phyloP scores from a whole-genome alignment of 352 stramenopile species.

The Globisporangium nagaii region DNA sequence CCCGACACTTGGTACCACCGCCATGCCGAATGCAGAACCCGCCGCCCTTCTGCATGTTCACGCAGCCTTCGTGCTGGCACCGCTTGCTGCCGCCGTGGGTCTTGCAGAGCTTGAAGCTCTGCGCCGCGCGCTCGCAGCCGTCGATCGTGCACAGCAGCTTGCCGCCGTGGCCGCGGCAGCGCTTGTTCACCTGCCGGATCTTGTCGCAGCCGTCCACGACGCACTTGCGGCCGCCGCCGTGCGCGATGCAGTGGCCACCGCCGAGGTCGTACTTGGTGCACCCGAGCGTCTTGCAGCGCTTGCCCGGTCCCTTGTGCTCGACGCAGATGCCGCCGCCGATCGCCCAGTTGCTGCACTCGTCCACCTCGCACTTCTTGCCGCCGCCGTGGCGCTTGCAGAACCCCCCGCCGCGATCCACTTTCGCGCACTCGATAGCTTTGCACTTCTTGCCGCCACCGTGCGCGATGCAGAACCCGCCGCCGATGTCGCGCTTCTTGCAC shows the following conservation, averaged over 20 bases:
- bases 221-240: conserved; percentile 81
- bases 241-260: conserved; percentile 79
- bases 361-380: conserved; percentile 79
- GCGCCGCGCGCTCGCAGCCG: conserved; percentile 72
- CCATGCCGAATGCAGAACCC: conserved; percentile 82
- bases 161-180: conserved; percentile 73
- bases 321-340: conserved; percentile 71
- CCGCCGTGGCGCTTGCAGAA: conserved; percentile 82
- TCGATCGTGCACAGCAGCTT: conserved; percentile 75
- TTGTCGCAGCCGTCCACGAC: conserved; percentile 80
- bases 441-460: conserved; percentile 88
- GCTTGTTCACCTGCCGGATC: conserved; percentile 83
- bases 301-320: conserved; percentile 72
- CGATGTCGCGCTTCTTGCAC: conserved; percentile 84
- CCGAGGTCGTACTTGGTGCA: conserved; percentile 81
- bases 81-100: conserved; percentile 71
- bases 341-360: conserved; percentile 77
- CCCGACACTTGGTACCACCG: conserved; percentile 68
- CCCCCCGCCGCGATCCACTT: conserved; percentile 74
- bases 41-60: conserved; percentile 82
- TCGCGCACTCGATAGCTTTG: conserved; percentile 53
- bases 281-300: conserved; percentile 71
- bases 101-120: conserved; percentile 83
- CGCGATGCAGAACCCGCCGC: conserved; percentile 78
- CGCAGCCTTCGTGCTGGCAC: conserved; percentile 67